Conservation (phyloP, 495 filamentous ascomycete genomes). For the Penicillium bialowiezense region DNA sequence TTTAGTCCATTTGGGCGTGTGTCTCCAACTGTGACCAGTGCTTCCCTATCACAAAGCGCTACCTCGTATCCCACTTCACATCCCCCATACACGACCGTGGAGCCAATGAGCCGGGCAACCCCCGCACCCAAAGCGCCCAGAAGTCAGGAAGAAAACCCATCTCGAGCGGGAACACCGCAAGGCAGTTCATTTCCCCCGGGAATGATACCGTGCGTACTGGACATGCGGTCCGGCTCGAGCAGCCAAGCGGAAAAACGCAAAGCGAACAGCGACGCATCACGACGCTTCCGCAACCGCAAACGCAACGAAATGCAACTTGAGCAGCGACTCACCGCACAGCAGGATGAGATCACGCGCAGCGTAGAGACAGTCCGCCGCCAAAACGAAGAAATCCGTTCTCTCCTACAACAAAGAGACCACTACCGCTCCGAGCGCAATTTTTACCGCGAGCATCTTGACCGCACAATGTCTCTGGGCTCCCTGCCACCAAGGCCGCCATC, state of each 20-base stretch:
- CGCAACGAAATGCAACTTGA: conserved; percentile 80
- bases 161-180: conserved; percentile 34
- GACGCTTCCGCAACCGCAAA: conserved; percentile 85
- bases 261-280: conserved; percentile 90
- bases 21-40: conserved; percentile 38
- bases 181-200: conserved; percentile 34
- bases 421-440: conserved; percentile 62
- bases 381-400: conserved; percentile 54
- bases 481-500: conserved; percentile 43
- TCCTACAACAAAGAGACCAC: conserved; percentile 52
- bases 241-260: conserved; percentile 87
- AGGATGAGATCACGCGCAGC: conserved; percentile 58
- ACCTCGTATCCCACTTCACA: conserved; percentile 16
- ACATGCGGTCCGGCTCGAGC: conserved; percentile 79
- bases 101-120: conserved; percentile 26
- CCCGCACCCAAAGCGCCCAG: conserved; percentile 26
- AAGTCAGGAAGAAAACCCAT: conserved; percentile 34
- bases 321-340: conserved; percentile 53
- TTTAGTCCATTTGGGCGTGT: conserved; percentile 47
- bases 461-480: conserved; percentile 45
- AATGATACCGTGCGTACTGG: conserved; percentile 60
- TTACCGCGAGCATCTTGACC: conserved; percentile 59
- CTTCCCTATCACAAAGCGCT: conserved; percentile 20
- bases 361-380: conserved; percentile 52
- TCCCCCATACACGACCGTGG: conserved; percentile 27